Evolutionary conservation across 495 filamentous ascomycete species (phyloP), one percentile per base, ranked within the genome.

Genomic region (Penicillium verhagenii): DNA sequence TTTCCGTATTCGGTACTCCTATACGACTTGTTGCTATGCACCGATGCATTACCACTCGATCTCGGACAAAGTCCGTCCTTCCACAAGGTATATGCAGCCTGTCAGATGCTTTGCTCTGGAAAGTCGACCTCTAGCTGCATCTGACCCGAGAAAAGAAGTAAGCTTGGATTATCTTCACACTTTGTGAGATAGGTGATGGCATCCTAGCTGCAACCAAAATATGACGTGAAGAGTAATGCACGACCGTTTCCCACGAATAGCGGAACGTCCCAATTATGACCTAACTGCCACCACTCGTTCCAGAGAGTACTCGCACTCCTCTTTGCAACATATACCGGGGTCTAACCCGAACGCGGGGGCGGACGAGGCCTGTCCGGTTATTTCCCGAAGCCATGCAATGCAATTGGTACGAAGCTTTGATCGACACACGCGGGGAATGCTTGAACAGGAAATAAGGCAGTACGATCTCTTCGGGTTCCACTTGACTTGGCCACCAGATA

Each of bases 391-490:
- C 9, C 35, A 35, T 16, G 31, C 5, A 31, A 35, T 16, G 31
- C 5, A 31, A 14, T 43, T 50, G 1, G 31, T 24, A 14, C 37
- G 46, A 56, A 56, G 53, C 48, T 56, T 55, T 23, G 54, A 56
- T 56, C 54, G 54, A 56, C 54, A 47, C 40, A 29, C 54, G 48
- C 44, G 47, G 47, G 19, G 19, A 26, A 51, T 10, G 19, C 54
- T 46, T 3, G 16, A 46, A 44, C 1, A 18, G 54, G 47, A 23
- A 56, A 56, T 47, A 11, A 20, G 16, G 4, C n/a, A 7, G 14
- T 39, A 18, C 42, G 54, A 56, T 56, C 47, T 23, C 38, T 33
- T 51, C 47, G 29, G 40, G 47, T 23, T 51, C 47, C 54, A 56
- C 54, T 56, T 45, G n/a, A 56, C 46, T 37, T n/a, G 11, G 33